Base-by-base conservation (phyloP, 2,329 filamentous ascomycete genomes). In the Penicillium sp. region DNA sequence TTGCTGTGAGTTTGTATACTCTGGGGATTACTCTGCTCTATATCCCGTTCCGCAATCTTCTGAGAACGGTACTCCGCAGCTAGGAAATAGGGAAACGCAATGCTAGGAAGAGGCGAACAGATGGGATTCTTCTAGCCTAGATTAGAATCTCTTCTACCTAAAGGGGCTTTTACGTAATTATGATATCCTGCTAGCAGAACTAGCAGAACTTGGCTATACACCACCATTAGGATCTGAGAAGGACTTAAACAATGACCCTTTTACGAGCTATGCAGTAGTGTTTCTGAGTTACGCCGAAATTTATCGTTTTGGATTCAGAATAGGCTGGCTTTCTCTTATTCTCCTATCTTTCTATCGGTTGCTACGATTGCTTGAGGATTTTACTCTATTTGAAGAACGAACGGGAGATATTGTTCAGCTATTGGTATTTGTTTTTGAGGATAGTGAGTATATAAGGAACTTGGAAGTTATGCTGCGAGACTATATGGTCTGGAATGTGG, bases 401-500 rank as follows among this genome's bases (percentile, higher is more conserved):
- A 59, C 57, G 31, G 41, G 36, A 39, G 60, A 59, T 21, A 59
- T 61, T 27, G 47, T 61, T 38, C 45, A 55, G 49, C 47, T 60
- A 47, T 53, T 62, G 33, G 49, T 27, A 42, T 62, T 62, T 60
- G 35, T 53, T 49, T 62, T 60, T 38, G 23, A 58, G 48, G 57
- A 60, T 33, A 62, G 60, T 49, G 21, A 57, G 49, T 43, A 55
- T 7, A 60, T 61, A 7, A 21, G 33, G 27, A 27, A 60, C 19
- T 44, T 59, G 19, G 45, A 57, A 58, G 29, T 31, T n/a, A 47
- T 62, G 15, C 49, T 61, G 13, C 10, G 33, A 57, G 49, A 64
- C 44, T 62, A 62, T 12, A 51, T 44, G 19, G 47, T 35, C 29
- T 64, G 53, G 58, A 64, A 64, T 59, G 25, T 62, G 25, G 58